A percentile compares a stretch with the other conserved stretches of the same genome.
phyloP scores from a whole-genome alignment of 2,329 filamentous ascomycete genomes.

The Nannizziopsis arthrosporioides region DNA sequence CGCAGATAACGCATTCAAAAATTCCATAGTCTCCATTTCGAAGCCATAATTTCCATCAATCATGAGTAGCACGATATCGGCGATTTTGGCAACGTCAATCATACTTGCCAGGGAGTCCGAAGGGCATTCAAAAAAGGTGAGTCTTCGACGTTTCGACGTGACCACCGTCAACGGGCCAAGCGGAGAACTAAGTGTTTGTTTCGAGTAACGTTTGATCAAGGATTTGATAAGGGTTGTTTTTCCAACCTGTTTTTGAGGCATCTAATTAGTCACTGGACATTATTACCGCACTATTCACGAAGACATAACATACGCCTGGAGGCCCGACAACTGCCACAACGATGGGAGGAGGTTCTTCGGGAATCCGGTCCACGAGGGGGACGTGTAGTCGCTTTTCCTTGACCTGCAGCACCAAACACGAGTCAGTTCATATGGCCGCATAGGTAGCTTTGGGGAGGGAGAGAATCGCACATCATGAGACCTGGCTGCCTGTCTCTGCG shows the following conservation, averaged over 20 bases:
- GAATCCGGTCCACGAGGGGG: constrained; percentile 85
- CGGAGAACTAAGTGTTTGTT: constrained; percentile 82
- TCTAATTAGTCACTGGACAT: background rate
- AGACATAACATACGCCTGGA: constrained; percentile 56
- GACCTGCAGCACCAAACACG: constrained; percentile 44
- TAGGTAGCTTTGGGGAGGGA: constrained; percentile 2
- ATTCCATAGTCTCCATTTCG: constrained; percentile 99
- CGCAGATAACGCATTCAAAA: constrained; percentile 81
- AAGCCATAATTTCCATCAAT: constrained; percentile 98
- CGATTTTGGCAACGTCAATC: constrained; percentile 94
- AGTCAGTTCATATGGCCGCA: constrained; percentile 14
- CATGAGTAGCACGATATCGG: constrained; percentile 93
- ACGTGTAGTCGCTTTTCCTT: constrained; percentile 96
- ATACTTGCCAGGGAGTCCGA: constrained; percentile 85
- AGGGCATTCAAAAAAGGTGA: constrained; percentile 96
- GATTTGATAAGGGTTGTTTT: constrained; percentile 96
- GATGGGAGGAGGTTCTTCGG: constrained; percentile 86
- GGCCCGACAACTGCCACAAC: constrained; percentile 91
- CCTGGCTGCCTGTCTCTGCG: constrained; percentile 54
- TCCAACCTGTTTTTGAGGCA: constrained; percentile 41
- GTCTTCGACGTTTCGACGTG: constrained; percentile 84
- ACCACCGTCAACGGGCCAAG: constrained; percentile 90
- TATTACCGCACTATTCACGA: background rate
- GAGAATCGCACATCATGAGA: constrained; percentile 41
- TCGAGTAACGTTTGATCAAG: constrained; percentile 83